These are phyloP conservation scores for Malassezia vespertilionis DNA, from an alignment of 1,284 basidiomycete genomes.

Conservation along the genomic window DNA sequence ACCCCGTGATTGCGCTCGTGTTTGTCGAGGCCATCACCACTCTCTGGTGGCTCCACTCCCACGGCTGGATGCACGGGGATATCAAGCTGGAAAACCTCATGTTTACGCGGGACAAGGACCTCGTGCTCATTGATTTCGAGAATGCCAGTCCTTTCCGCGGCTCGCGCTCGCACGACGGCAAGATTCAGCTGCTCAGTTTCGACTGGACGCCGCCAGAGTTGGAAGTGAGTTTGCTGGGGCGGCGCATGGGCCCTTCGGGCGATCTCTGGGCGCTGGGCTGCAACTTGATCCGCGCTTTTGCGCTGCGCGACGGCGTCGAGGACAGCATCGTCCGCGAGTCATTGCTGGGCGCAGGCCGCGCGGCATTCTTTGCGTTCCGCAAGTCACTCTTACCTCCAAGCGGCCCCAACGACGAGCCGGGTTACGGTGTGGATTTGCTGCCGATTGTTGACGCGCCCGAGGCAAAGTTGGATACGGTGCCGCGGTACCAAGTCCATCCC, in stretches of 20 bases:
- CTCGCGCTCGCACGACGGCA: constrained; percentile 33
- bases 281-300: constrained; percentile 41
- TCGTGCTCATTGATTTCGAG: constrained; percentile 44
- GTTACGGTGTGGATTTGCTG: constrained; percentile 15
- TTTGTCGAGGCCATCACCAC: constrained; percentile 33
- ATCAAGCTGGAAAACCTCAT: constrained; percentile 46
- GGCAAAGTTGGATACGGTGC: neutral
- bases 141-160: constrained; percentile 43
- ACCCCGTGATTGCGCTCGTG: constrained; percentile 31
- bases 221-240: constrained; percentile 26
- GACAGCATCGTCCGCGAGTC: constrained; percentile 29
- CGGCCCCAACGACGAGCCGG: neutral
- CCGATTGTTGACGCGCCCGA: too few species aligned
- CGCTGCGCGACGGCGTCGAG: constrained; percentile 38
- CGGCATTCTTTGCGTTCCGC: constrained; percentile 27
- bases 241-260: constrained; percentile 37
- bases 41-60: constrained; percentile 31
- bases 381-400: constrained; percentile 13
- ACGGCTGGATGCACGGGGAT: constrained; percentile 45
- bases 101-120: constrained; percentile 30
- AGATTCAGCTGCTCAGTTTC: constrained; percentile 35
- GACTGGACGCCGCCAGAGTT: constrained; percentile 45
- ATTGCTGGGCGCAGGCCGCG: constrained; percentile 30
- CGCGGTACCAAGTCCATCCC: constrained; percentile 17
- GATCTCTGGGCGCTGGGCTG: constrained; percentile 43